Evolutionary conservation across 2,329 filamentous ascomycete species (phyloP).

Genomic region (Macrophomina tecta): DNA sequence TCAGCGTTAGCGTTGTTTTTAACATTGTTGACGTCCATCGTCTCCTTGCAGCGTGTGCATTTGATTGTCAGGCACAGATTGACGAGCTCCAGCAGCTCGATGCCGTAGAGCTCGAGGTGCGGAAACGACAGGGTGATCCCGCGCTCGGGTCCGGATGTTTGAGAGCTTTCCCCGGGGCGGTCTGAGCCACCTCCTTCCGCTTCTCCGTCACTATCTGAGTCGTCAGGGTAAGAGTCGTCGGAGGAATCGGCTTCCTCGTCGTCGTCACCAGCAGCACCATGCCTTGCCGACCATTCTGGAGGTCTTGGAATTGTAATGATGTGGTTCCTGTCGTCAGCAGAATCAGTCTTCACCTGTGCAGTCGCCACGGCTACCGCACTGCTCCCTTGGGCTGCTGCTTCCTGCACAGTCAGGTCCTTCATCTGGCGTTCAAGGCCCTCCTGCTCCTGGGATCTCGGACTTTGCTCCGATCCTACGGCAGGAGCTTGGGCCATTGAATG

Average conservation of each 20-base stretch:
- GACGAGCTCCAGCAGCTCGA: slow-evolving; percentile 75
- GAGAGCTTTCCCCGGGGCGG: slow-evolving; percentile 35
- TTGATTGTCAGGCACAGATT: slow-evolving; percentile 74
- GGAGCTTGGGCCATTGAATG: slow-evolving; percentile 63
- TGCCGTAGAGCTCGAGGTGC: slow-evolving; percentile 74
- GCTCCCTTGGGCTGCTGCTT: background rate
- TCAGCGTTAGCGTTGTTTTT: slow-evolving; percentile 58
- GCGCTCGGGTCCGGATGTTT: slow-evolving; percentile 59
- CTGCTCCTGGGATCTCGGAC: background rate
- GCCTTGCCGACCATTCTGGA: slow-evolving; percentile 68
- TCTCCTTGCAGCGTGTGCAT: slow-evolving; percentile 78
- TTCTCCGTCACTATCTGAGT: slow-evolving; percentile 55
- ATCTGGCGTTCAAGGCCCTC: background rate
- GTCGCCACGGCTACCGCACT: background rate
- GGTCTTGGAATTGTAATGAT: slow-evolving; percentile 76
- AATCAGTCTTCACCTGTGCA: background rate
- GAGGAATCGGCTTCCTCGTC: slow-evolving; percentile 44
- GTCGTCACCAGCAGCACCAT: slow-evolving; percentile 37
- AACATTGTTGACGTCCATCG: slow-evolving; percentile 71
- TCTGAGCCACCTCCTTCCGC: slow-evolving; percentile 41
- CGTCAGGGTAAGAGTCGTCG: slow-evolving; percentile 48
- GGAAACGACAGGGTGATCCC: slow-evolving; percentile 83
- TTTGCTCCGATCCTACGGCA: background rate
- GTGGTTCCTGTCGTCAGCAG: slow-evolving; percentile 61
- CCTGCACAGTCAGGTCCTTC: slow-evolving; percentile 1